A percentile compares a stretch with the other conserved stretches of the same genome.
phyloP scores from a whole-genome alignment of 2,329 filamentous ascomycete genomes.

The Metarhizium robertsii region DNA sequence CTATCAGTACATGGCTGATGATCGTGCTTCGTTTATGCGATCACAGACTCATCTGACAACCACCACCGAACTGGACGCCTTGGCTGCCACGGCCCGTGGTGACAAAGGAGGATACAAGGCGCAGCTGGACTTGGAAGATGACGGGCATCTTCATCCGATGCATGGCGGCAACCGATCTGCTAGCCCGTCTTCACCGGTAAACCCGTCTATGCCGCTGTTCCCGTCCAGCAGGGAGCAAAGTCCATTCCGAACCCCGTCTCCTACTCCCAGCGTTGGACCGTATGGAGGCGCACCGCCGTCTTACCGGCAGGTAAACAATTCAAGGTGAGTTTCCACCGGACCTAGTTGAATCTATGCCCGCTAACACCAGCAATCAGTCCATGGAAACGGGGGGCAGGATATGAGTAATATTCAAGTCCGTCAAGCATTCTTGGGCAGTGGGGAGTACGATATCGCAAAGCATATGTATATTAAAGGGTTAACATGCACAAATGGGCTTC shows the following conservation, averaged over 20 bases:
- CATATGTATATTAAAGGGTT: background rate
- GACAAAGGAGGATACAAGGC: constrained; percentile 37
- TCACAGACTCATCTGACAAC: constrained; percentile 68
- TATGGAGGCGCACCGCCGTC: constrained; percentile 3
- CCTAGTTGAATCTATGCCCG: background rate
- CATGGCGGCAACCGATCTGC: constrained; percentile 12
- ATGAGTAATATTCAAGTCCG: constrained; percentile 21
- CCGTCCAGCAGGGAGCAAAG: constrained; percentile 27
- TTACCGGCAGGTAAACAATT: constrained; percentile 29
- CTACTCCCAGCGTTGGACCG: constrained; percentile 20
- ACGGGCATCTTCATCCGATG: constrained; percentile 29
- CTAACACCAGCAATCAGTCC: constrained; percentile 22
- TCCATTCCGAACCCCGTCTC: constrained; percentile 25
- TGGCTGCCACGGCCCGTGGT: constrained; percentile 82
- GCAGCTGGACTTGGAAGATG: constrained; percentile 30
- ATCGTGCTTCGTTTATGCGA: constrained; percentile 94
- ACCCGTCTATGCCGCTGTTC: constrained; percentile 34
- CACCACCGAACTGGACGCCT: constrained; percentile 78
- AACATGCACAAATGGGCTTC: background rate
- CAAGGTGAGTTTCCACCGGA: constrained; percentile 21
- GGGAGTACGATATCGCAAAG: background rate
- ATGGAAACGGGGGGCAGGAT: constrained; percentile 36
- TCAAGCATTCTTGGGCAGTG: background rate
- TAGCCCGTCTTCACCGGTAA: constrained; percentile 23
- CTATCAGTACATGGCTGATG: constrained; percentile 92